Evolutionary conservation across 768 basidiomycete genomes (phyloP), one percentile per base, ranked within the genome.

Genomic region (Suillus sp.): DNA sequence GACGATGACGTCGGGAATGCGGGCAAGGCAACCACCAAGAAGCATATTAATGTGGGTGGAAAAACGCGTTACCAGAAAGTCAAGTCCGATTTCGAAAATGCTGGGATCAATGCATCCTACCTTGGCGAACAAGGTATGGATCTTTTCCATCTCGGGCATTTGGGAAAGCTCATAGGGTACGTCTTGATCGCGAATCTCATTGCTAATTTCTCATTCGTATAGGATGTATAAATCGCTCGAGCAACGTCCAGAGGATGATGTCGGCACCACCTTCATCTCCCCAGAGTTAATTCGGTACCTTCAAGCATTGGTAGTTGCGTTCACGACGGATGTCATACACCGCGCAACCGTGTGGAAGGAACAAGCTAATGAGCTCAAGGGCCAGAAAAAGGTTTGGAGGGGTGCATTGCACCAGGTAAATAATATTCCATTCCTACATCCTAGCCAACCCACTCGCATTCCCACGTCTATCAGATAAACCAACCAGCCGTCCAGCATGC

Each of bases 361-460:
- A 67, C 83, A 87, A 62, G 89, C 90, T 67, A 72, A 78, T 60
- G 73, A 76, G 37, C 70, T 88, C 69, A 91, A 90, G 74, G 76
- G 78, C 45, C 81, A 82, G 22, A 83, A 83, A 54, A 88, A 83
- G 67, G 86, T 80, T 8, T 92, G 90, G 87, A 77, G 80, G 54
- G 60, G 78, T 3, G 77, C 30, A 18, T 32, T 45, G 14, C 22
- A 48, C 37, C 25, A 62, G 47, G 32, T 35, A 45, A 18, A 16
- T 32, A 22, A 14, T n/a, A 4, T 30, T 16, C 27, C 56, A 45
- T 32, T 32, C 14, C 56, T 18, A 3, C 11, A 1, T 3, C 25
- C 16, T 18, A 13, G 18, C n/a, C 22, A 25, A n/a, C 57, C 65
- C 14, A 60, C 3, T 13, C 2, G 13, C 6, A 9, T 38, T 25